Base-by-base conservation (phyloP, 208 protist species). In the Crithidia fasciculata region DNA sequence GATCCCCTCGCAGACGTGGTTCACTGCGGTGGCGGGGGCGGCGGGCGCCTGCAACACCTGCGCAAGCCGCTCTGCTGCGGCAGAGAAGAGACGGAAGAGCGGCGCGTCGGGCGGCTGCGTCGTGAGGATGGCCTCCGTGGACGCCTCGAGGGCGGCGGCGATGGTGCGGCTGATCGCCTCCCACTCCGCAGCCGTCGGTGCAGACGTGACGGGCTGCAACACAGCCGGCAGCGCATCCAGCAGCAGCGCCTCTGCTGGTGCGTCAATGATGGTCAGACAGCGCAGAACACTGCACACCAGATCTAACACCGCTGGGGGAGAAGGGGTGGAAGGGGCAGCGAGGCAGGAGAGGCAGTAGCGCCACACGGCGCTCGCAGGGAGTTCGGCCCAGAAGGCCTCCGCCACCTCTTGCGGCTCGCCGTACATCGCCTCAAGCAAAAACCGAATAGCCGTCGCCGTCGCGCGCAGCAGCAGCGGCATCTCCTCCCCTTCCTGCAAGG, bases 1-100 rank as follows among this genome's bases (percentile, higher is more conserved):
- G 60, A 96, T 37, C 19, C 87, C 88, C 64, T 96, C 91, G 65
- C 87, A 94, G 7, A 85, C 81, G 52, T 80, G 68, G n/a, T 76
- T 63, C 54, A 72, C 73, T 9, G 81, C 67, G 58, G 85, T 82
- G 18, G 72, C 37, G 9, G 56, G 52, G 7, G 72, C 61, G 5
- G 50, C 50, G 12, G 61, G 55, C 5, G 78, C 8, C 44, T 75
- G 65, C 18, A 95, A 64, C 13, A 85, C 45, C 55, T 58, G 49
- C n/a, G 76, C 55, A 28, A 95, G 68, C 18, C 69, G 75, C 56
- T 85, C 78, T 8, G 86, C 84, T 2, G 71, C 79, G 12, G 61
- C 69, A 8, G 86, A 91, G 37, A 92, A 69, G 5, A 86, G 69
- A 12, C 63, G 44, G 50, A 92, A 91, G 9, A 96, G 70, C 0